phyloP scores from a whole-genome alignment of 2,329 filamentous ascomycete genomes.

The Xylariaceae sp. region DNA sequence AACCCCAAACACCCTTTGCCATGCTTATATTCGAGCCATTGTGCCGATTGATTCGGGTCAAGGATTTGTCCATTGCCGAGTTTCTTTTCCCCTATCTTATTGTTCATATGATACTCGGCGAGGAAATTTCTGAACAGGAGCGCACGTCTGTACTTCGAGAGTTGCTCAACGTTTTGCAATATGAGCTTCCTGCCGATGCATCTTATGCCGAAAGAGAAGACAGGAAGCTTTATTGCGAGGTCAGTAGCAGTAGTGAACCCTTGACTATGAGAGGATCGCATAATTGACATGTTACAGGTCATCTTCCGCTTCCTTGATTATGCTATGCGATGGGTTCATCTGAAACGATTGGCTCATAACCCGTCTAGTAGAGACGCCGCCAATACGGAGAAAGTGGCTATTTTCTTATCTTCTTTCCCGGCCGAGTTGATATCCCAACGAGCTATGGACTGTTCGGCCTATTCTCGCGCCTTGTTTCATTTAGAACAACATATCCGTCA shows the following conservation, averaged over 20 bases:
- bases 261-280: not conserved
- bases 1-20: slow-evolving; percentile 67
- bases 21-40: slow-evolving; percentile 75
- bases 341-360: slow-evolving; percentile 49
- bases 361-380: slow-evolving; percentile 41
- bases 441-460: slow-evolving; percentile 91
- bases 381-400: slow-evolving; percentile 45
- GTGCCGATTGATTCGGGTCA: slow-evolving; percentile 74
- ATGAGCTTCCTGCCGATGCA: slow-evolving; percentile 47
- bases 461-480: slow-evolving; percentile 85
- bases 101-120: slow-evolving; percentile 74
- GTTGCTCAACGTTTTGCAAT: slow-evolving; percentile 65
- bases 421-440: slow-evolving; percentile 68
- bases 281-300: slow-evolving; percentile 49
- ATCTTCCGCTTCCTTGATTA: slow-evolving; percentile 91
- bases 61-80: slow-evolving; percentile 78
- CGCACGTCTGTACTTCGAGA: slow-evolving; percentile 64
- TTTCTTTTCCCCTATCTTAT: slow-evolving; percentile 86
- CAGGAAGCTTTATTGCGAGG: slow-evolving; percentile 81
- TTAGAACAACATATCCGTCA: slow-evolving; percentile 80
- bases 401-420: slow-evolving; percentile 58
- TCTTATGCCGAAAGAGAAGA: slow-evolving; percentile 63
- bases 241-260: slow-evolving; percentile 41
- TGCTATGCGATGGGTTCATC: slow-evolving; percentile 80
- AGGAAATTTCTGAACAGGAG: slow-evolving; percentile 54